Conservation (phyloP, 495 filamentous ascomycete species). For the Xylaria sp. region DNA sequence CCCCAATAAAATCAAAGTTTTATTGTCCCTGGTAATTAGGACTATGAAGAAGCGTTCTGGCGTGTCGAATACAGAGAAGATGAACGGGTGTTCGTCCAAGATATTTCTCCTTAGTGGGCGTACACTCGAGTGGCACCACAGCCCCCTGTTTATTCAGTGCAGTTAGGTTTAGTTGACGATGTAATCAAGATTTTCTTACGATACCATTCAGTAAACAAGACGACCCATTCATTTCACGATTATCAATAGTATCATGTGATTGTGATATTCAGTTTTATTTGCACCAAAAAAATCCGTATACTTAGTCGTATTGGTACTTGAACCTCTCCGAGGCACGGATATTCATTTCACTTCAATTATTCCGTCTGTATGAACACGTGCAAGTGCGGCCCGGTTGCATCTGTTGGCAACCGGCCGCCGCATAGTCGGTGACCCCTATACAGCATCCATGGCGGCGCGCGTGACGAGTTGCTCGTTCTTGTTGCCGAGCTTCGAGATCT, state of each 20-base stretch:
- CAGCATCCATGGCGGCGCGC: constrained; percentile 85
- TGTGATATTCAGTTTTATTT: not conserved
- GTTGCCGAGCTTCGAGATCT: constrained; percentile 96
- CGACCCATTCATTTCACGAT: not conserved
- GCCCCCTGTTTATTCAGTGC: constrained; percentile 37
- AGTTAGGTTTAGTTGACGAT: constrained; percentile 47
- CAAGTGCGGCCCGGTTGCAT: not conserved
- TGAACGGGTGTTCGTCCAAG: constrained; percentile 34
- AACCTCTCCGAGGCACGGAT: not conserved
- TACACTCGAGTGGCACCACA: constrained; percentile 18
- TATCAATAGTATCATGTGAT: not conserved
- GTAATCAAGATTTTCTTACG: constrained; percentile 44
- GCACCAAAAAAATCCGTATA: not conserved
- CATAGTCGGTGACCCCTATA: constrained; percentile 56
- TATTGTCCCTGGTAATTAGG: constrained; percentile 21
- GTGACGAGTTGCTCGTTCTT: constrained; percentile 97
- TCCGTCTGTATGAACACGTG: not conserved
- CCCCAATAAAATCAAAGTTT: constrained; percentile 1
- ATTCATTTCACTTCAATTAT: constrained; percentile 1
- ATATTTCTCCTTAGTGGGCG: constrained; percentile 40
- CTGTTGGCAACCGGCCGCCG: not conserved
- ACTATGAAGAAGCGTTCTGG: constrained; percentile 19
- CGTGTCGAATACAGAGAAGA: constrained; percentile 19
- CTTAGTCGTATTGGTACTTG: not conserved
- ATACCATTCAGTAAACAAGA: constrained; percentile 33